phyloP scores from a whole-genome alignment of 2,329 filamentous ascomycete genomes.

The Pestalotiopsis sp. region DNA sequence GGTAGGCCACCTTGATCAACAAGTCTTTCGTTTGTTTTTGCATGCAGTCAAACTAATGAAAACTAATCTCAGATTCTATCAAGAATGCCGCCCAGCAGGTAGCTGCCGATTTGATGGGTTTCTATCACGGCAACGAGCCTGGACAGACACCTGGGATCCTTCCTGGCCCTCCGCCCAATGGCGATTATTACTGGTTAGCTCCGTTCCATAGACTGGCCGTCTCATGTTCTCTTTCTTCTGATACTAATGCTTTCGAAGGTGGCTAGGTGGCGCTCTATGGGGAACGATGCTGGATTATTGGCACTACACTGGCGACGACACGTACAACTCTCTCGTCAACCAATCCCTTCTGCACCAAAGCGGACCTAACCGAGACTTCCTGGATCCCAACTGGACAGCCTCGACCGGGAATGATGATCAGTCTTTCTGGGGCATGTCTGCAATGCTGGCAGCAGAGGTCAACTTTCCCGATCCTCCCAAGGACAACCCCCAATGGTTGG shows the following conservation, averaged over 20 bases:
- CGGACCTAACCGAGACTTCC: slow-evolving; percentile 43
- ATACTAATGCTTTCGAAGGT: slow-evolving; percentile 24
- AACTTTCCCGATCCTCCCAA: slow-evolving; percentile 54
- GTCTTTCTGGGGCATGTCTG: slow-evolving; percentile 64
- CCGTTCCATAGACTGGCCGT: slow-evolving; percentile 5
- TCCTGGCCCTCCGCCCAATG: slow-evolving; percentile 30
- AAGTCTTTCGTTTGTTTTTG: neutral
- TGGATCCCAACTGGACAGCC: slow-evolving; percentile 40
- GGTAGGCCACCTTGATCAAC: slow-evolving; percentile 18
- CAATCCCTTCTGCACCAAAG: slow-evolving; percentile 44
- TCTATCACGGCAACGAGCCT: slow-evolving; percentile 32
- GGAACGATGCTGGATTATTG: slow-evolving; percentile 56
- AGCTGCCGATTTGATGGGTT: slow-evolving; percentile 29
- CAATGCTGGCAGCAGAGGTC: slow-evolving; percentile 61
- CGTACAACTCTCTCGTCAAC: slow-evolving; percentile 48
- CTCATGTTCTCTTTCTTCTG: slow-evolving; percentile 34
- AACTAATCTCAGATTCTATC: slow-evolving; percentile 13
- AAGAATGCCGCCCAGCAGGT: slow-evolving; percentile 16
- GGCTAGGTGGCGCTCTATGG: slow-evolving; percentile 57
- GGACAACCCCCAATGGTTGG: slow-evolving; percentile 56
- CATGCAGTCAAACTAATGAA: neutral
- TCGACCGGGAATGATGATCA: slow-evolving; percentile 53
- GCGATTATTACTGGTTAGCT: slow-evolving; percentile 38
- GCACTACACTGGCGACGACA: slow-evolving; percentile 53
- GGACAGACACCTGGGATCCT: slow-evolving; percentile 32